Base-by-base conservation (phyloP, 352 stramenopile species). In the Thalassiosira sp. region DNA sequence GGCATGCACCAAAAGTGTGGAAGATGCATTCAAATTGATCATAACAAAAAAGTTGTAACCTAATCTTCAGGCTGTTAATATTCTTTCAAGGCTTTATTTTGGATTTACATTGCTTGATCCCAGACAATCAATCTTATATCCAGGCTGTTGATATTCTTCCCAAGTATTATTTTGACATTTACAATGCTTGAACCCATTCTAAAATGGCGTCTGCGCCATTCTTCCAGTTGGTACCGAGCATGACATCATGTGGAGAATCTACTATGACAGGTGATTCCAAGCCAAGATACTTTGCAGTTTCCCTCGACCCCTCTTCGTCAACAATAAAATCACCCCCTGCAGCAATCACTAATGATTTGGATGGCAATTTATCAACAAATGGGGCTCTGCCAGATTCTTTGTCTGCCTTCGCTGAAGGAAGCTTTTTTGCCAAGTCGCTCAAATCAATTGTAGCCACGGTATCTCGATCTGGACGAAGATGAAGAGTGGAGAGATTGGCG, bases 201-300 rank as follows among this genome's bases (percentile, higher is more conserved):
- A 83, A 16, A 58, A 93, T 79, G n/a, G 71, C 84, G 51, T 86
- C 61, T 27, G 85, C 89, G 16, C 69, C 85, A 74, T 90, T 86
- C 27, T 71, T 66, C 86, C 86, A 93, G 11, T 89, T 88, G 6
- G 33, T 37, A 5, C 78, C 79, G 18, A 94, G 76, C 89, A 94
- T 94, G 10, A 93, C 61, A 81, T 94, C 89, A 80, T 94, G 89
- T 45, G 89, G 85, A 25, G 84, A 89, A 66, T 90, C 80, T 1
- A 91, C 73, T 18, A 90, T 72, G 0, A 83, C 40, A 7, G 75
- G 46, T 24, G 48, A 0, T n/a, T 87, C 77, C 11, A 89, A 20
- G 13, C 83, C 86, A 57, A 91, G 81, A 65, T 90, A 94, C 28
- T 22, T 66, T 5, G 74, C 82, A 27, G 82, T 89, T 67, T 94